Percentiles rank a stretch among this genome's conserved stretches.
These are phyloP conservation scores for Boletus barrowsii DNA, from an alignment of 768 basidiomycete genomes.

Conservation along the genomic window DNA sequence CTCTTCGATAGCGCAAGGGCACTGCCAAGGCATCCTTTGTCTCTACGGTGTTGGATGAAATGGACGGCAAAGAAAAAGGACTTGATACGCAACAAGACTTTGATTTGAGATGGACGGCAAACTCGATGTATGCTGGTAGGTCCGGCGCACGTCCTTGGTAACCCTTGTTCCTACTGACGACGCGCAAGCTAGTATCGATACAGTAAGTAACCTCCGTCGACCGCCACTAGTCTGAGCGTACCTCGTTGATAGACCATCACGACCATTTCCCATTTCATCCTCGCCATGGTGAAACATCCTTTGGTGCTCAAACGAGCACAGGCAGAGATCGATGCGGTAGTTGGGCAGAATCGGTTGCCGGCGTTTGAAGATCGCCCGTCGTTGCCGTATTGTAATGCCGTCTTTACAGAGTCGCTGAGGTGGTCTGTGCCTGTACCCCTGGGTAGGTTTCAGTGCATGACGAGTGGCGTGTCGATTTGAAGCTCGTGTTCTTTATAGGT, in stretches of 20 bases:
- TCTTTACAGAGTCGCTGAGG: slow-evolving; percentile 54
- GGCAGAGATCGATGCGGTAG: slow-evolving; percentile 59
- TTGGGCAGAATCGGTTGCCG: slow-evolving; percentile 47
- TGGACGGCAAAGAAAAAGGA: not conserved
- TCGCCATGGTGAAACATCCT: slow-evolving; percentile 65
- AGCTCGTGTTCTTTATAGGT: slow-evolving; percentile 32
- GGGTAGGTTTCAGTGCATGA: slow-evolving; percentile 35
- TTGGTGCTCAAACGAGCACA: slow-evolving; percentile 56
- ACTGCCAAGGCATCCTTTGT: slow-evolving; percentile 40
- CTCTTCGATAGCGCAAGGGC: slow-evolving; percentile 37
- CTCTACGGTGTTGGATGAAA: slow-evolving; percentile 49
- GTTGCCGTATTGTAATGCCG: slow-evolving; percentile 57
- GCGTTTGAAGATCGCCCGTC: slow-evolving; percentile 50
- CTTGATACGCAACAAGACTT: slow-evolving; percentile 45
- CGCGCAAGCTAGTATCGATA: slow-evolving; percentile 52
- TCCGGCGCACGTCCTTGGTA: not conserved
- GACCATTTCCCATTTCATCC: slow-evolving; percentile 51
- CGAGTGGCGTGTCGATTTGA: not conserved
- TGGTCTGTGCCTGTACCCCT: slow-evolving; percentile 60
- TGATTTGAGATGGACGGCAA: slow-evolving; percentile 79
- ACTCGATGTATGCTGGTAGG: slow-evolving; percentile 67
- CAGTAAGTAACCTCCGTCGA: slow-evolving; percentile 36
- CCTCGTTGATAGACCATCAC: slow-evolving; percentile 44
- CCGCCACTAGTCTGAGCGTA: not conserved
- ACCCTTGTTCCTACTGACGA: not conserved